Conservation (phyloP, 164 flowering plant species). For the Paratinospora sagittata region DNA sequence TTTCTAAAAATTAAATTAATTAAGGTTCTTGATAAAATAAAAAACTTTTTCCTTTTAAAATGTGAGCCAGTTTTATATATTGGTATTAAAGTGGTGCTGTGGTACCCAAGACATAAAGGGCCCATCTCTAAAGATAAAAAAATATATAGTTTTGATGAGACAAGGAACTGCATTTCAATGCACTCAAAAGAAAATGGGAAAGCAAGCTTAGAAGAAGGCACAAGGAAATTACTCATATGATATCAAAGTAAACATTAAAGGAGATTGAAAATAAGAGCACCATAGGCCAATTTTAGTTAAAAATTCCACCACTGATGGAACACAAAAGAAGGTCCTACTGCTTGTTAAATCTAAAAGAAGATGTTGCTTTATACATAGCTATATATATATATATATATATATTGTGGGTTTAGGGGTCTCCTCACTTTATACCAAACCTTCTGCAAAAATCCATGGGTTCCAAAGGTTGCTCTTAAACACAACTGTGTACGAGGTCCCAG, state of each 20-base stretch:
- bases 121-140: neutral
- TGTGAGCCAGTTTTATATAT: neutral
- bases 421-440: constrained; percentile 1
- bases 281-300: neutral
- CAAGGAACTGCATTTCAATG: neutral
- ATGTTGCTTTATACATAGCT: neutral
- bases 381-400: no score
- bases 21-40: neutral
- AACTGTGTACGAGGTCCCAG: neutral
- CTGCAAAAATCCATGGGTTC: neutral
- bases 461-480: neutral
- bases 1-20: no score
- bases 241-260: neutral
- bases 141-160: neutral
- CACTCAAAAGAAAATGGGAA: neutral
- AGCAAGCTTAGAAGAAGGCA: neutral
- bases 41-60: neutral
- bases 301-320: neutral
- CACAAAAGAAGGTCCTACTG: neutral
- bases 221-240: neutral
- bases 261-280: neutral
- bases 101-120: neutral
- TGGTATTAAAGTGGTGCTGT: neutral
- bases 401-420: neutral
- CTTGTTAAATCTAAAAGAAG: neutral